Evolutionary conservation across 192 early-diverging fungal genomes (phyloP).

Genomic region (Gonapodya sp.): DNA sequence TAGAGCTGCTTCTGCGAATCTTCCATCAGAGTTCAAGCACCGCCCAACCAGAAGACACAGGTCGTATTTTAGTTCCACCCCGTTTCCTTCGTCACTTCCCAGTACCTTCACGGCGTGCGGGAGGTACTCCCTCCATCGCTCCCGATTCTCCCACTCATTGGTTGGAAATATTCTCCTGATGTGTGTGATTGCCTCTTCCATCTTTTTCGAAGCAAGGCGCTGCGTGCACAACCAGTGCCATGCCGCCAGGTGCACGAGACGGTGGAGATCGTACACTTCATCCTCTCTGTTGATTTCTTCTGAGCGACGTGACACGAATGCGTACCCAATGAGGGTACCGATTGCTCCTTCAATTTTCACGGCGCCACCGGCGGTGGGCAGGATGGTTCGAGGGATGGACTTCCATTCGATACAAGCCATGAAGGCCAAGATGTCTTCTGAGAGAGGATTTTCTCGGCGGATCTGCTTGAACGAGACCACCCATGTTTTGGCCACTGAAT

Average conservation of each 20-base stretch:
- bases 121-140: not conserved
- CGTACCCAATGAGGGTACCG: not conserved
- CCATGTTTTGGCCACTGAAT: not conserved
- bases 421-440: not conserved
- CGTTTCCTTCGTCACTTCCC: not conserved
- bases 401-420: not conserved
- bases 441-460: not conserved
- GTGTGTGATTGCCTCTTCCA: not conserved
- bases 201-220: not conserved
- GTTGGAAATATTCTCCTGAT: not conserved
- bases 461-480: not conserved
- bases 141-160: not conserved
- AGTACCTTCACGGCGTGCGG: not conserved
- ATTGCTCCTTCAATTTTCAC: not conserved
- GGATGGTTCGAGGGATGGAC: not conserved
- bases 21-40: not conserved
- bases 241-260: not conserved
- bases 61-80: not conserved
- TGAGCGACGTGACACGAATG: not conserved
- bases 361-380: not conserved
- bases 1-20: not conserved
- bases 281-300: not conserved
- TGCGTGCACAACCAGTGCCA: not conserved
- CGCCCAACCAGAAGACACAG: not conserved
- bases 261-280: not conserved